Base-by-base conservation (phyloP, 306 rosid genomes). In the Crataegus laevigata region DNA sequence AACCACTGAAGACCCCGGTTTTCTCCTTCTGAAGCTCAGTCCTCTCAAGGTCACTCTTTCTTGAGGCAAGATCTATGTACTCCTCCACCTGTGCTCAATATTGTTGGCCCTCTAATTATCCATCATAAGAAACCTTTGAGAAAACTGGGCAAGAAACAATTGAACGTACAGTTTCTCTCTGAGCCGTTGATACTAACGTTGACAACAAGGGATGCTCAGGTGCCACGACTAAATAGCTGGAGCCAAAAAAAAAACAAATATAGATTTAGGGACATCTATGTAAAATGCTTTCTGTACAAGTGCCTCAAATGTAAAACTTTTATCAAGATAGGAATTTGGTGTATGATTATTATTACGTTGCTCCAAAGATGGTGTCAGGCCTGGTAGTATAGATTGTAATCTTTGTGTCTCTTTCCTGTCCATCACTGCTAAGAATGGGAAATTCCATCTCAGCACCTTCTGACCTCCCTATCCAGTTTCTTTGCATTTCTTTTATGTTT, bases 21-120 rank as follows among this genome's bases (percentile, higher is more conserved):
- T 94, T 91, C 82, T 91, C 96, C 88, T 91, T 94, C 90, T 90
- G 97, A 84, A 94, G 98, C 78, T 94, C 98, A 66, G 98, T 91
- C 85, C 97, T 91, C 89, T 94, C 98, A 74, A 90, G 96, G 76
- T 94, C 98, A 83, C 97, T 91, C 91, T 94, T 94, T 82, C 86
- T 86, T 42, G 91, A 87, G 80, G 97, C 93, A 51, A 90, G 55
- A 75, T 90, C 92, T 72, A 68, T 80, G 80, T 94, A 94, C 78
- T 91, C 90, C 82, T 94, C 90, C 69, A 94, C 96, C 98, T 94
- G 91, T 54, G 63, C 71, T 66, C 82, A 81, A 87, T 69, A 80
- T 73, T 61, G 66, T 59, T 62, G 66, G 83, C 81, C 81, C 73
- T 83, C 82, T 82, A 71, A 79, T 81, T 82, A 75, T 59, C 63